These are phyloP conservation scores for Aureobasidium sp. DNA, from an alignment of 2,329 filamentous ascomycete species.

Conservation along the genomic window DNA sequence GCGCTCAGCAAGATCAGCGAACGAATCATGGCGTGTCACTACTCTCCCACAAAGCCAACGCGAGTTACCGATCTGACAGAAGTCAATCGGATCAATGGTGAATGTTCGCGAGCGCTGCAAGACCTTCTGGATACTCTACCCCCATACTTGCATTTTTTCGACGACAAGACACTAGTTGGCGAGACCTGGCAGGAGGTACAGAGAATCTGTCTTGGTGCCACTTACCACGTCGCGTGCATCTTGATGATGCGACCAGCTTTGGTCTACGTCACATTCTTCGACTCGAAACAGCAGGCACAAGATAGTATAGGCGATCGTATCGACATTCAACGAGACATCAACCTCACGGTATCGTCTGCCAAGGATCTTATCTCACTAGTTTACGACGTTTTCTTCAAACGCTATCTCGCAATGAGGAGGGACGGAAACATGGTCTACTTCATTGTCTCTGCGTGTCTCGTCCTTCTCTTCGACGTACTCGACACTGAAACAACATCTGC, in stretches of 20 bases:
- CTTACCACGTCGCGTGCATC: neutral
- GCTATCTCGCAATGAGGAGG: constrained; percentile 3
- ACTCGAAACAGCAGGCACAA: constrained; percentile 2
- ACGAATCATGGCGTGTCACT: neutral
- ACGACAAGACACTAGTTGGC: neutral
- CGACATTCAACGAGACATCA: constrained; percentile 9
- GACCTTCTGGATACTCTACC: neutral
- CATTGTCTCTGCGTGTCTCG: constrained; percentile 12
- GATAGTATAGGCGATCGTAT: constrained; percentile 13
- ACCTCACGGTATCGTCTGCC: neutral
- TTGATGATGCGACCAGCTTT: constrained; percentile 9
- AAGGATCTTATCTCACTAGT: constrained; percentile 1
- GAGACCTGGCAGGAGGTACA: constrained; percentile 5
- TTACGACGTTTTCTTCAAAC: constrained; percentile 7
- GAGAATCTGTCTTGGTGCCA: neutral
- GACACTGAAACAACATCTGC: constrained; percentile 10
- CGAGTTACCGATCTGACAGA: neutral
- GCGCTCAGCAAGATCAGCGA: constrained; percentile 5
- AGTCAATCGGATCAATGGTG: neutral
- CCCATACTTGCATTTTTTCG: constrained; percentile 4
- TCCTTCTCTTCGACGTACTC: constrained; percentile 11
- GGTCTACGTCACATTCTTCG: constrained; percentile 13
- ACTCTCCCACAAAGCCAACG: neutral
- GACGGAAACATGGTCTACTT: constrained; percentile 14
- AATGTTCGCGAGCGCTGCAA: neutral